Evolutionary conservation across 805 yeast species (phyloP).

Genomic region (Metschnikowia vanudenii): DNA sequence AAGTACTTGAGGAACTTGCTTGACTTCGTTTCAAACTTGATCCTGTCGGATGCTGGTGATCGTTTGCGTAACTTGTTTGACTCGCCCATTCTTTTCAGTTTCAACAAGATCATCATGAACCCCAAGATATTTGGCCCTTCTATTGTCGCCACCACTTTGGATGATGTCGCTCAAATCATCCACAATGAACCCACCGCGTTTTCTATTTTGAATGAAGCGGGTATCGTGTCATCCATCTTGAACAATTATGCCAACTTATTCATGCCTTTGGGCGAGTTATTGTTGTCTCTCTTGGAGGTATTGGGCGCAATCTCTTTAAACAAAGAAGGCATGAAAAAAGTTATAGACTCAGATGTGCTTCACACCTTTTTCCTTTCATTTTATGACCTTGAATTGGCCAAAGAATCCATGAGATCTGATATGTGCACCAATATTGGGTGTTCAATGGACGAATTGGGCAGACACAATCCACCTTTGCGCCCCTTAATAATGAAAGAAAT

Average conservation of each 20-base stretch:
- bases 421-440: constrained; percentile 58
- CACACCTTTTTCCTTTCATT: constrained; percentile 51
- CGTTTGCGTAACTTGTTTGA: constrained; percentile 82
- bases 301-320: constrained; percentile 83
- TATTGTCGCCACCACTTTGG: constrained; percentile 58
- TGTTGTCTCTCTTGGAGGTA: constrained; percentile 58
- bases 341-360: constrained; percentile 43
- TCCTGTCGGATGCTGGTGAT: constrained; percentile 78
- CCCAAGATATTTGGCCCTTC: constrained; percentile 66
- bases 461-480: constrained; percentile 78
- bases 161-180: constrained; percentile 65
- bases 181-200: constrained; percentile 92
- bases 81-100: constrained; percentile 65
- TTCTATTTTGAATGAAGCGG: constrained; percentile 74
- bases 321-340: constrained; percentile 62
- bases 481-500: constrained; percentile 54
- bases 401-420: constrained; percentile 49
- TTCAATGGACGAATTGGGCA: constrained; percentile 72
- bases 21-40: constrained; percentile 60
- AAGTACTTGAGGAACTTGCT: constrained; percentile 49
- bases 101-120: constrained; percentile 57
- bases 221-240: constrained; percentile 63
- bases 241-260: constrained; percentile 55
- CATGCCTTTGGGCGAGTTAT: constrained; percentile 55
- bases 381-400: constrained; percentile 47